Evolutionary conservation across 176 grass and related monocot species (phyloP).

Genomic region (Tuctoria greenei): DNA sequence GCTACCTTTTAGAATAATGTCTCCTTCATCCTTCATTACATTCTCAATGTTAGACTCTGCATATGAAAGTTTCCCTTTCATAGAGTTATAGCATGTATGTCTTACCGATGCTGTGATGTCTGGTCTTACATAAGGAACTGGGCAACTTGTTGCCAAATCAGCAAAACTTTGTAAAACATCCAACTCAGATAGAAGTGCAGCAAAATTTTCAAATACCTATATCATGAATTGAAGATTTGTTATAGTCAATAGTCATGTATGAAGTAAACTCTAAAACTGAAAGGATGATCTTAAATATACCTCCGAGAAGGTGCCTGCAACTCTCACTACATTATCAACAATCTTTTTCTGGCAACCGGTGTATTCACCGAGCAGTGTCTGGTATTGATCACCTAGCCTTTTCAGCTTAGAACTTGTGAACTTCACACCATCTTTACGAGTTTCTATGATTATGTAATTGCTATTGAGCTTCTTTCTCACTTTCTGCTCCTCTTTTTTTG

Average conservation of each 20-base stretch:
- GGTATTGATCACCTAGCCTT: constrained; percentile 87
- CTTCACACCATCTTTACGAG: constrained; percentile 96
- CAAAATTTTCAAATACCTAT: constrained; percentile 86
- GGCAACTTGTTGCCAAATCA: constrained; percentile 78
- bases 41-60: constrained; percentile 17
- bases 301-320: constrained; percentile 78
- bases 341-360: constrained; percentile 74
- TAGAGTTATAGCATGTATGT: constrained; percentile 30
- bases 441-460: constrained; percentile 89
- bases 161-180: constrained; percentile 98
- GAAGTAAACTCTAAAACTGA: constrained; percentile 17
- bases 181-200: constrained; percentile 71
- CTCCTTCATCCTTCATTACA: constrained; percentile 73
- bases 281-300: constrained; percentile 43
- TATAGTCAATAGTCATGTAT: not conserved
- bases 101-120: constrained; percentile 82
- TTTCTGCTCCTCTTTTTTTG: constrained; percentile 99
- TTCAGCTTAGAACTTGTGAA: constrained; percentile 91
- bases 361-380: constrained; percentile 69
- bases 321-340: constrained; percentile 64
- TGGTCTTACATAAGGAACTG: constrained; percentile 91
- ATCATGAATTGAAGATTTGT: constrained; percentile 39
- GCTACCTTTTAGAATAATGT: constrained; percentile 91
- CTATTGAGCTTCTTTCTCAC: constrained; percentile 81
- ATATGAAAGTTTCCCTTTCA: constrained; percentile 25